These are phyloP conservation scores for Yarrowia sp. DNA, from an alignment of 805 yeast genomes.

Conservation along the genomic window DNA sequence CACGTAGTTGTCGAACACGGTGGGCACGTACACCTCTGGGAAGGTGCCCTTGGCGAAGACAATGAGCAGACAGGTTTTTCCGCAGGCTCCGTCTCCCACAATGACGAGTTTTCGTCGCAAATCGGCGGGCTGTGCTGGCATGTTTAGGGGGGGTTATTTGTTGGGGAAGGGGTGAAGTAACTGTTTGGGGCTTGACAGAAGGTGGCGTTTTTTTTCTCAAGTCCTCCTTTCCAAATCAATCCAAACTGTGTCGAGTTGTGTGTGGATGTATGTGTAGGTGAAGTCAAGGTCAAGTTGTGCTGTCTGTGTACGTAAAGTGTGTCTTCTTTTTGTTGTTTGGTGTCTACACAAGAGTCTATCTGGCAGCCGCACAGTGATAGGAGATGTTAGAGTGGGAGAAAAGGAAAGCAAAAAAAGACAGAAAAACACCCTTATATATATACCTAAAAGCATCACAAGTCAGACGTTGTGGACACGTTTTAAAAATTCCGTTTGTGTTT, in stretches of 20 bases:
- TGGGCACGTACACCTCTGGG: conserved; percentile 93
- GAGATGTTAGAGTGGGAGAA: neutral
- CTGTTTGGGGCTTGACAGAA: neutral
- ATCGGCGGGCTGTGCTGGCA: conserved; percentile 33
- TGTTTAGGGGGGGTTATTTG: neutral
- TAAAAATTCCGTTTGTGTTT: neutral
- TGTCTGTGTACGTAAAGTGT: neutral
- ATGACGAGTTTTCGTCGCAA: conserved; percentile 65
- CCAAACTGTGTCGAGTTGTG: neutral
- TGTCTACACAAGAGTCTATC: neutral
- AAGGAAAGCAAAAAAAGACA: too few species aligned
- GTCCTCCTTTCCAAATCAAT: neutral
- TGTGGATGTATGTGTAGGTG: neutral
- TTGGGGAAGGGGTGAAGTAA: neutral
- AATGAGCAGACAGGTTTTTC: conserved; percentile 87
- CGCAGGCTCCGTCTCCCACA: conserved; percentile 98
- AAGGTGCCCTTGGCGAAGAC: conserved; percentile 81
- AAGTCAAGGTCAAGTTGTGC: too few species aligned
- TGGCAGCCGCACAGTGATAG: conserved; percentile 19
- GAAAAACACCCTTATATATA: neutral
- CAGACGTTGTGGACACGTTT: too few species aligned
- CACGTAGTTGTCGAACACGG: conserved; percentile 95
- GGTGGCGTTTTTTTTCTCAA: neutral
- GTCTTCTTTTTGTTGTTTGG: neutral
- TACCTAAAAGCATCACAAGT: too few species aligned